Evolutionary conservation across 192 early-diverging fungal species (phyloP), one percentile per base, ranked within the genome.

Genomic region (Backusella luteola): DNA sequence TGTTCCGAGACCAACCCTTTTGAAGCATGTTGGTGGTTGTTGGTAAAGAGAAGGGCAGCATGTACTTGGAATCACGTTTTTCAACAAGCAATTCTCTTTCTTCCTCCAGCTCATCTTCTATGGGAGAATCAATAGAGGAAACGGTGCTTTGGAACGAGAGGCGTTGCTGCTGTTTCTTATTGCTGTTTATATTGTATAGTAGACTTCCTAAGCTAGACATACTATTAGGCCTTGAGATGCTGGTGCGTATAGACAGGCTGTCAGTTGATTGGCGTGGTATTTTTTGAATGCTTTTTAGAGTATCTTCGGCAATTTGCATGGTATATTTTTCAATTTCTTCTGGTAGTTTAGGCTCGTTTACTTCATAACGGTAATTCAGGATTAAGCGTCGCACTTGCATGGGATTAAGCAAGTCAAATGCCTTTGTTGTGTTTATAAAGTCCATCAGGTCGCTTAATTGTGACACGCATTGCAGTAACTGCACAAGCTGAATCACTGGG

Each of bases 331-430:
- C 89, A n/a, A 97, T 88, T 34, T 95, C 96, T 19, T 88, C 84
- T 6, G 88, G 76, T 63, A 97, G 80, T 8, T 88, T 74, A n/a
- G 85, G 76, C 78, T 99, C 97, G 23, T 91, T 92, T 17, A 96
- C 93, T 79, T 99, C 97, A 81, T 96, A 99, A 19, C 91, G 87
- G 77, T 99, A 99, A 38, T 88, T 84, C 23, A 88, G 87, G 63
- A 96, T 89, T 17, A 87, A 90, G 4, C 91, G 86, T 69, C 91
- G 89, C 34, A 95, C 86, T 77, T 96, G 95, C 53, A 90, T 79
- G 9, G 90, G 84, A 77, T 94, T 94, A 34, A 95, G 86, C 23
- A 85, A 66, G 63, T 90, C 87, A 75, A 93, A 87, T 76, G 88
- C 86, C 74, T 87, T 85, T 9, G 88, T 90, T 12, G 90, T 92